These are phyloP conservation scores for Neospermospora avenae DNA, from an alignment of 2,329 filamentous ascomycete species.

Conservation along the genomic window DNA sequence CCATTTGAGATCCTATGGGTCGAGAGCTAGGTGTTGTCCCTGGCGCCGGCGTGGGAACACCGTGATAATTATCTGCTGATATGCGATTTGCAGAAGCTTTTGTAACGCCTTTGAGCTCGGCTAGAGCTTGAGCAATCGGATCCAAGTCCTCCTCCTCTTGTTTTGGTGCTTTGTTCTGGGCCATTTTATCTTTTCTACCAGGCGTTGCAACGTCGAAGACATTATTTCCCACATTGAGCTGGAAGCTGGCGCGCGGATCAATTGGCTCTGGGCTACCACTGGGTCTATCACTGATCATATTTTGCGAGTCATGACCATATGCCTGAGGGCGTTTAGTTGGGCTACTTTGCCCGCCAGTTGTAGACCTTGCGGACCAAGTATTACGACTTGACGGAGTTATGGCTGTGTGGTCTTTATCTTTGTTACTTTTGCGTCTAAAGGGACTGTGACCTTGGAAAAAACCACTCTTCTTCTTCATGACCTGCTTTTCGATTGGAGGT, in stretches of 20 bases:
- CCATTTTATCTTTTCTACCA: constrained; percentile 53
- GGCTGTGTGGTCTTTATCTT: constrained; percentile 60
- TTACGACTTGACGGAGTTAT: constrained; percentile 47
- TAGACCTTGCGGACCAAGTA: constrained; percentile 50
- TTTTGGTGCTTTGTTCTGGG: constrained; percentile 37
- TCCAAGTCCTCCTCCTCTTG: constrained; percentile 64
- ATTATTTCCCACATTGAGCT: constrained; percentile 92
- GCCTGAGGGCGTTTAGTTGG: constrained; percentile 40
- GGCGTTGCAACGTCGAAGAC: constrained; percentile 89
- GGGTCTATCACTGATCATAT: constrained; percentile 39
- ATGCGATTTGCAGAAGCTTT: constrained; percentile 82
- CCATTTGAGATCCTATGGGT: constrained; percentile 40
- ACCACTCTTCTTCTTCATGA: constrained; percentile 69
- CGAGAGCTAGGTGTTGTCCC: constrained; percentile 43
- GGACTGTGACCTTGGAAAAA: constrained; percentile 94
- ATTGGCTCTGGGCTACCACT: constrained; percentile 76
- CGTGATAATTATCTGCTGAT: constrained; percentile 93
- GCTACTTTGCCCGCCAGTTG: constrained; percentile 23
- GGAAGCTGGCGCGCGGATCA: constrained; percentile 87
- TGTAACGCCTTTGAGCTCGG: constrained; percentile 81
- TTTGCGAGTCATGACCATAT: constrained; percentile 40
- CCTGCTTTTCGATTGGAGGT: constrained; percentile 57
- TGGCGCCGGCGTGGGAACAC: constrained; percentile 79
- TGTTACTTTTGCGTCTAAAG: constrained; percentile 87
- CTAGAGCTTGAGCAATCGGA: constrained; percentile 87